phyloP scores from a whole-genome alignment of 2,329 filamentous ascomycete species.

The Thelonectria olida region DNA sequence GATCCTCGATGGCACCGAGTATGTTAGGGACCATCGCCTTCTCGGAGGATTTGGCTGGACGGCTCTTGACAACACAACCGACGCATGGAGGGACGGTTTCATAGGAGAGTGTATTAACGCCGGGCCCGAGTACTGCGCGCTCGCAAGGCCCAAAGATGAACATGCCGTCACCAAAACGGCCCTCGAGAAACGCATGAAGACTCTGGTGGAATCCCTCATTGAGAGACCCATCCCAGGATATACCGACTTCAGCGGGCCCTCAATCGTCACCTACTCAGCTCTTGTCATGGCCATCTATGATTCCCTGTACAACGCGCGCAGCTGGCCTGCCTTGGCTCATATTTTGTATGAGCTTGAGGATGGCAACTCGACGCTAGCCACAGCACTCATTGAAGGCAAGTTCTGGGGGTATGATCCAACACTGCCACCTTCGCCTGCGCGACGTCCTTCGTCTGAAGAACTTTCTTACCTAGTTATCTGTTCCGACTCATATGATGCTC shows the following conservation, averaged over 20 bases:
- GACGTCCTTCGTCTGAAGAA: conserved; percentile 49
- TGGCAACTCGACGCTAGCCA: conserved; percentile 46
- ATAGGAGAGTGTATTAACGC: conserved; percentile 60
- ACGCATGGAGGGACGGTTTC: conserved; percentile 61
- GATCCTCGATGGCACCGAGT: conserved; percentile 60
- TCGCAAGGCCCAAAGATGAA: conserved; percentile 47
- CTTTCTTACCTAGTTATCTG: conserved; percentile 55
- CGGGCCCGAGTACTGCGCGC: conserved; percentile 55
- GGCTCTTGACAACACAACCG: conserved; percentile 58
- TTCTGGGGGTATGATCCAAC: conserved; percentile 55
- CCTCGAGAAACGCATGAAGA: conserved; percentile 52
- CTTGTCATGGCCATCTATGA: conserved; percentile 52
- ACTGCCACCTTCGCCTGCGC: conserved; percentile 38
- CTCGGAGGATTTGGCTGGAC: conserved; percentile 58
- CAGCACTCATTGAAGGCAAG: conserved; percentile 48
- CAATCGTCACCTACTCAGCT: conserved; percentile 56
- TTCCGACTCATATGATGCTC: conserved; percentile 56
- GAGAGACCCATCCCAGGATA: conserved; percentile 51
- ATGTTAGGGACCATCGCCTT: conserved; percentile 55
- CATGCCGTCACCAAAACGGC: conserved; percentile 44
- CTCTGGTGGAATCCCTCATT: conserved; percentile 49
- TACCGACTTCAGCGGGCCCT: conserved; percentile 50
- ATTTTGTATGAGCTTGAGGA: conserved; percentile 19
- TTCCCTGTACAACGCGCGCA: conserved; percentile 53
- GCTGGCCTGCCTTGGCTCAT: conserved; percentile 44